Conservation (phyloP, 1,284 basidiomycete species). For the Tilletia horrida region DNA sequence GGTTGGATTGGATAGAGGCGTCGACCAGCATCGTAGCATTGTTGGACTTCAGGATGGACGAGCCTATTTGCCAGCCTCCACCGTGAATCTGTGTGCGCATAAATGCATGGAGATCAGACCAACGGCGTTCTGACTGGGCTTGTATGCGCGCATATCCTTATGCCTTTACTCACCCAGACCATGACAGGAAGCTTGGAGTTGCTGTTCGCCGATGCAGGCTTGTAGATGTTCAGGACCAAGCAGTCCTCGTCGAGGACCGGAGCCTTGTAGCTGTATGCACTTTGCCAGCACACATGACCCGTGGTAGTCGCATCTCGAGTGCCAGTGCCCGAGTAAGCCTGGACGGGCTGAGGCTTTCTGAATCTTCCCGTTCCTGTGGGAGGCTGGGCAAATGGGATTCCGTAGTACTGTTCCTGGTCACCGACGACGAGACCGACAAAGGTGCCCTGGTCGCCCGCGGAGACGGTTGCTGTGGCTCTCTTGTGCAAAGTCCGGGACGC, state of each 20-base stretch:
- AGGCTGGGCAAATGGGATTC: constrained; percentile 36
- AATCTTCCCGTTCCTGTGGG: constrained; percentile 37
- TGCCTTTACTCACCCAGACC: constrained; percentile 21
- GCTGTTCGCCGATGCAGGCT: constrained; percentile 18
- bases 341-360: constrained; percentile 30
- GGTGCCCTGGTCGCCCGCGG: background rate
- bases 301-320: constrained; percentile 29
- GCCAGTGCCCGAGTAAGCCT: constrained; percentile 20
- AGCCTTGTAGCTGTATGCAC: background rate
- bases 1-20: constrained; percentile 9
- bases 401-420: constrained; percentile 30
- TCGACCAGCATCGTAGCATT: constrained; percentile 7
- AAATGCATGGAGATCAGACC: too few species aligned
- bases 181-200: constrained; percentile 14
- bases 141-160: too few species aligned
- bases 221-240: constrained; percentile 34
- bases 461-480: background rate
- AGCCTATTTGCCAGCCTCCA: background rate
- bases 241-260: constrained; percentile 37
- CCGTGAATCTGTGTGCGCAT: constrained; percentile 15
- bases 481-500: background rate
- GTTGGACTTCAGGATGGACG: background rate
- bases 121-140: too few species aligned
- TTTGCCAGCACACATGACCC: constrained; percentile 29
- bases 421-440: constrained; percentile 10